Percentiles rank a stretch among this genome's conserved stretches.
phyloP scores from a whole-genome alignment of 306 rosid species.

The Vigna unguiculata region DNA sequence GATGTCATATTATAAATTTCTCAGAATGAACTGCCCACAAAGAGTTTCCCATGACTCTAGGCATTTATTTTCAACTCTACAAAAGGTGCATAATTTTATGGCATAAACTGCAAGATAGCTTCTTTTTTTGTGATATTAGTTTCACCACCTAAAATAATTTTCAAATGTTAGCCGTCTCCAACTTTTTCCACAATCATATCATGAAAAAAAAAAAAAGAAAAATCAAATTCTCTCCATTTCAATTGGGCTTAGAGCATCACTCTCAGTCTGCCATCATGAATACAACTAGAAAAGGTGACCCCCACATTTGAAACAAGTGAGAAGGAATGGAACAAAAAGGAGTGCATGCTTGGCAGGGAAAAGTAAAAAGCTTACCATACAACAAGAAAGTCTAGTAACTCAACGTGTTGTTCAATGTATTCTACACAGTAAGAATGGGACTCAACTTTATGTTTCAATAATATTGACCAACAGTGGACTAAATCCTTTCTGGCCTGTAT shows the following conservation, averaged over 20 bases:
- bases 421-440: slow-evolving; percentile 70
- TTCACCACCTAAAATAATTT: slow-evolving; percentile 13
- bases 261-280: neutral
- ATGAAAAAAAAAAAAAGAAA: slow-evolving; percentile 24
- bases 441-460: slow-evolving; percentile 85
- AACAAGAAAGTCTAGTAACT: slow-evolving; percentile 84
- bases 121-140: slow-evolving; percentile 23
- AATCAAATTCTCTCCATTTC: neutral
- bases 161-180: slow-evolving; percentile 26
- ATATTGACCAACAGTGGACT: slow-evolving; percentile 81
- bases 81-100: neutral
- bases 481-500: slow-evolving; percentile 94
- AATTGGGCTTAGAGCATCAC: neutral
- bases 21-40: neutral
- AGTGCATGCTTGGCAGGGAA: slow-evolving; percentile 1
- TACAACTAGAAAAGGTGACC: slow-evolving; percentile 11
- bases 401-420: slow-evolving; percentile 79
- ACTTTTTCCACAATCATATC: neutral
- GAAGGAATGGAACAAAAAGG: neutral
- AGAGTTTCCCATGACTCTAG: neutral
- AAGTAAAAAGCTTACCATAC: slow-evolving; percentile 70
- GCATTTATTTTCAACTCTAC: slow-evolving; percentile 7
- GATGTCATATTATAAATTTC: neutral
- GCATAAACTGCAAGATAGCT: neutral
- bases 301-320: slow-evolving; percentile 4